A percentile compares a stretch with the other conserved stretches of the same genome.
Conservation (phyloP, 768 basidiomycete species). For the Suillus hirtellus region DNA sequence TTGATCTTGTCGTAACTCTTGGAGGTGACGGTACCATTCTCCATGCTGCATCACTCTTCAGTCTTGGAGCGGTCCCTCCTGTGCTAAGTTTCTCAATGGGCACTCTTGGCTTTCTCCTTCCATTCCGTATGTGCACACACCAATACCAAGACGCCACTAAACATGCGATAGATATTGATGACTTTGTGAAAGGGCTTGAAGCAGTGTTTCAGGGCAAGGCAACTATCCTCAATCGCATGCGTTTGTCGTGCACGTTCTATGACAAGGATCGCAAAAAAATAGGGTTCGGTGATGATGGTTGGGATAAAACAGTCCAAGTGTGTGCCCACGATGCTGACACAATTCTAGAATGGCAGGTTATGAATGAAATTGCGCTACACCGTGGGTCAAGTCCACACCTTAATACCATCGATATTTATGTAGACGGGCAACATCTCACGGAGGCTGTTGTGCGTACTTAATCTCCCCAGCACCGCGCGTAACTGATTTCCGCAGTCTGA, state of each 20-base stretch:
- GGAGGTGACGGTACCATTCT: constrained; percentile 96
- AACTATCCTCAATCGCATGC: constrained; percentile 86
- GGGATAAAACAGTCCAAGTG: constrained; percentile 17
- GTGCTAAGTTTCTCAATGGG: constrained; percentile 70
- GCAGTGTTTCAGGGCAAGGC: constrained; percentile 79
- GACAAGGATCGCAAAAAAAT: constrained; percentile 59
- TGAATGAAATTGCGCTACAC: constrained; percentile 95
- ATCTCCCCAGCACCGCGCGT: constrained; percentile 15
- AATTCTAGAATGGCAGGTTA: constrained; percentile 86
- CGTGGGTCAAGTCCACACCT: constrained; percentile 90
- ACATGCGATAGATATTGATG: constrained; percentile 73
- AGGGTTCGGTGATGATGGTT: constrained; percentile 59
- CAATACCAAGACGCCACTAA: not conserved
- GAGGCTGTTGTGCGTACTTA: constrained; percentile 80
- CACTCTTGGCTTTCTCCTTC: constrained; percentile 88
- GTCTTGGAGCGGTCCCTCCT: constrained; percentile 87
- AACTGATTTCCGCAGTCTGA: constrained; percentile 63
- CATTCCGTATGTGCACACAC: constrained; percentile 70
- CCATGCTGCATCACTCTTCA: constrained; percentile 90
- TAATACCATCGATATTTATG: constrained; percentile 90
- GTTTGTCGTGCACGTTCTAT: constrained; percentile 79
- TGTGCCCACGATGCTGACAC: constrained; percentile 5
- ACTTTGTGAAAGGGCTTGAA: constrained; percentile 77
- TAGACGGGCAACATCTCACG: constrained; percentile 92
- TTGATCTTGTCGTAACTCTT: constrained; percentile 87